phyloP scores from a whole-genome alignment of 805 yeast genomes.

The Ogataea haglerorum region DNA sequence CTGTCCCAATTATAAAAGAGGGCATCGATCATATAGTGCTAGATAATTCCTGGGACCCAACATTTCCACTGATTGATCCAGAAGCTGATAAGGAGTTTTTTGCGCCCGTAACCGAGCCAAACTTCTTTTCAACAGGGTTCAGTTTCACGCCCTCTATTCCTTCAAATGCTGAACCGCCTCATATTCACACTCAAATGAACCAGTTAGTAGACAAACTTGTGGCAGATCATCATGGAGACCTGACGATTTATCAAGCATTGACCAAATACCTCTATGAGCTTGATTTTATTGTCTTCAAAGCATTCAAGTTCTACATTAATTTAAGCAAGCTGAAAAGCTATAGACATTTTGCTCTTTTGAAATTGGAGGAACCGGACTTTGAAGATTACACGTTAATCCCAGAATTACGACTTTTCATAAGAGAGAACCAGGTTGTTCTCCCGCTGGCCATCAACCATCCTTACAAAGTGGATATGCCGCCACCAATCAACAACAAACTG shows the following conservation, averaged over 20 bases:
- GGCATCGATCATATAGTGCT: not conserved
- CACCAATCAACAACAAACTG: conserved; percentile 18
- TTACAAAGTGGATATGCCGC: conserved; percentile 18
- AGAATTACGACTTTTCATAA: conserved; percentile 26
- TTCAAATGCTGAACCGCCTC: conserved; percentile 12
- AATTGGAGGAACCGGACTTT: conserved; percentile 25
- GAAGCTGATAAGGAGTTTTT: conserved; percentile 12
- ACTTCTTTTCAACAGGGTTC: conserved; percentile 27
- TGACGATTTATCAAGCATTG: conserved; percentile 24
- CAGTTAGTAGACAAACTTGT: conserved; percentile 17
- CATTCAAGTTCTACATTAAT: conserved; percentile 23
- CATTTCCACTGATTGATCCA: conserved; percentile 15
- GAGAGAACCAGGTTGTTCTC: conserved; percentile 24
- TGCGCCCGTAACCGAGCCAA: conserved; percentile 14
- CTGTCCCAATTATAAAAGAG: conserved; percentile 4
- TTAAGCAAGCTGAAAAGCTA: conserved; percentile 21
- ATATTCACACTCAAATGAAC: conserved; percentile 23
- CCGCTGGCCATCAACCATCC: conserved; percentile 28
- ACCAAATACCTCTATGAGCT: conserved; percentile 25
- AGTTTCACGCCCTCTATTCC: conserved; percentile 6
- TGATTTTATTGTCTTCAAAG: conserved; percentile 19
- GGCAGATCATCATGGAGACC: conserved; percentile 29
- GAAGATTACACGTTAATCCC: conserved; percentile 10
- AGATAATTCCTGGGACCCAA: conserved; percentile 13
- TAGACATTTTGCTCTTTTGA: conserved; percentile 17